These are phyloP conservation scores for Debaryomyces tyrocola DNA, from an alignment of 805 yeast genomes.

Conservation along the genomic window DNA sequence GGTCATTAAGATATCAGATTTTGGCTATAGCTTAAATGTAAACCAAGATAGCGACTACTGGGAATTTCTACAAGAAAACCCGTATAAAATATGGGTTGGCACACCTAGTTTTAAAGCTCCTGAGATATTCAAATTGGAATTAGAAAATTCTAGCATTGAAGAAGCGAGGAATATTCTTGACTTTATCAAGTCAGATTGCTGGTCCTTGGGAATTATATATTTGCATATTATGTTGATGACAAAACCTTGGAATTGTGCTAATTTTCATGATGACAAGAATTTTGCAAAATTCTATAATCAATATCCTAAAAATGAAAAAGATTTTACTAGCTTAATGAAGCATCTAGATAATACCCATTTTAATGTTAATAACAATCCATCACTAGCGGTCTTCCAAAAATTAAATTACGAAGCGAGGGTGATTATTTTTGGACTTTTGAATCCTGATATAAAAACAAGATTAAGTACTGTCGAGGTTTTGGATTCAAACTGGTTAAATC, in stretches of 20 bases:
- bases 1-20: conserved; percentile 46
- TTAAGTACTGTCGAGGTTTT: conserved; percentile 24
- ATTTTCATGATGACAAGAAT: conserved; percentile 15
- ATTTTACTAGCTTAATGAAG: conserved; percentile 21
- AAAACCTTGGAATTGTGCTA: conserved; percentile 50
- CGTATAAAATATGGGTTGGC: conserved; percentile 39
- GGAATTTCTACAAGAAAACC: conserved; percentile 9
- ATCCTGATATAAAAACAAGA: conserved; percentile 30
- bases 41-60: conserved; percentile 12
- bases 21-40: conserved; percentile 49
- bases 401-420: conserved; percentile 39
- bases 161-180: conserved; percentile 10
- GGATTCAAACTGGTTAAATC: conserved; percentile 36
- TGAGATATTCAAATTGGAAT: conserved; percentile 38
- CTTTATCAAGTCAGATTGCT: conserved; percentile 44
- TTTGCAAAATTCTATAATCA: conserved; percentile 20
- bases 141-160: conserved; percentile 2
- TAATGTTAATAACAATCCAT: conserved; percentile 25
- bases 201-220: conserved; percentile 54
- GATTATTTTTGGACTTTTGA: conserved; percentile 30
- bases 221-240: conserved; percentile 44
- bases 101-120: conserved; percentile 58
- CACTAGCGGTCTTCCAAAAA: conserved; percentile 31
- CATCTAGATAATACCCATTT: conserved; percentile 23
- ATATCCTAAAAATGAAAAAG: conserved; percentile 26